These are phyloP conservation scores for Cutaneotrichosporon sp. DNA, from an alignment of 1,284 basidiomycete species.

Conservation along the genomic window DNA sequence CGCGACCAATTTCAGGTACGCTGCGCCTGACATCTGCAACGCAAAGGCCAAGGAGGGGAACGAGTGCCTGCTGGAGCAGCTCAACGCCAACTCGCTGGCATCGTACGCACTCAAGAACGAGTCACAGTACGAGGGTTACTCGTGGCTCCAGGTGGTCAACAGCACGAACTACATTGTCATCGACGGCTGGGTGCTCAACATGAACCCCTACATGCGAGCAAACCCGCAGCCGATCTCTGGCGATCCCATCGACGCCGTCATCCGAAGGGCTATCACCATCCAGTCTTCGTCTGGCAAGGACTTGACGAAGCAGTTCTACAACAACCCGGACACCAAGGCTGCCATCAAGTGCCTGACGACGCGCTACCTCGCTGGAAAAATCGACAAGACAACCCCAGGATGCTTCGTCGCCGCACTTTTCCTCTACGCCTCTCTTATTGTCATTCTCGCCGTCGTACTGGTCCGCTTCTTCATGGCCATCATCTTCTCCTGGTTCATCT, in stretches of 20 bases:
- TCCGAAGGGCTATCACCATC: conserved; percentile 69
- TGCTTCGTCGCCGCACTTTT: conserved; percentile 90
- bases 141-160: conserved; percentile 76
- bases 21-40: conserved; percentile 71
- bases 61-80: conserved; percentile 12
- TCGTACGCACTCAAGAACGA: conserved; percentile 66
- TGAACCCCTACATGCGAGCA: conserved; percentile 77
- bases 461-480: conserved; percentile 95
- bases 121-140: conserved; percentile 71
- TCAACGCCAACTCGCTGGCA: conserved; percentile 56
- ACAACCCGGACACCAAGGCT: conserved; percentile 63
- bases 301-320: conserved; percentile 80
- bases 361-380: conserved; percentile 87
- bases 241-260: conserved; percentile 78
- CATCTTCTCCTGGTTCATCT: conserved; percentile 94
- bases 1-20: conserved; percentile 62
- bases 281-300: conserved; percentile 72
- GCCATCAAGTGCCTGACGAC: conserved; percentile 76
- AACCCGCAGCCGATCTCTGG: conserved; percentile 67
- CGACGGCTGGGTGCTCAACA: conserved; percentile 91
- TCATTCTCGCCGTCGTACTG: conserved; percentile 87
- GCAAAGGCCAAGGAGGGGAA: conserved; percentile 36
- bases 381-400: conserved; percentile 93
- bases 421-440: conserved; percentile 85
- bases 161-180: conserved; percentile 76